Evolutionary conservation across 306 rosid species (phyloP).

Genomic region (Psophocarpus tetragonolobus): DNA sequence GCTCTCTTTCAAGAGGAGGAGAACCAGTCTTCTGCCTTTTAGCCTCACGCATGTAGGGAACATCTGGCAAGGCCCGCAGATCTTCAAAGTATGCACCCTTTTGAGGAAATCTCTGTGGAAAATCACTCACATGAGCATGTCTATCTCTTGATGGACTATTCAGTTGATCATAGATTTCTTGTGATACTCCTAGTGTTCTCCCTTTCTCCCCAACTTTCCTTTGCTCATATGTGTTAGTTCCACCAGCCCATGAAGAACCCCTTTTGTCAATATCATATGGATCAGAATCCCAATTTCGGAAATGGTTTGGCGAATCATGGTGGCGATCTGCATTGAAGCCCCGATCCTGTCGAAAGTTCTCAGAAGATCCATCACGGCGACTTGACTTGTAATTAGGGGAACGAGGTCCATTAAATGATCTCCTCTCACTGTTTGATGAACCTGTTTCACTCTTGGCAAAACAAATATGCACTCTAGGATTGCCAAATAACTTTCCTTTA

Average conservation of each 20-base stretch:
- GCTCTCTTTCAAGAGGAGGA: conserved; percentile 66
- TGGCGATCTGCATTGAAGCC: conserved; percentile 50
- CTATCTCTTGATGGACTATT: conserved; percentile 69
- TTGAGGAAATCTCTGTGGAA: conserved; percentile 56
- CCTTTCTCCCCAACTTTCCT: conserved; percentile 65
- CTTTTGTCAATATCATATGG: conserved; percentile 52
- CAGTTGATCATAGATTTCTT: conserved; percentile 57
- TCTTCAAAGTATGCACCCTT: conserved; percentile 62
- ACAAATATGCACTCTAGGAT: conserved; percentile 91
- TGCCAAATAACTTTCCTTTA: conserved; percentile 91
- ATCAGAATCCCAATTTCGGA: conserved; percentile 58
- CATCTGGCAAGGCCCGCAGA: conserved; percentile 63
- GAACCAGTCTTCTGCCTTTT: conserved; percentile 66
- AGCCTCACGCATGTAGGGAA: conserved; percentile 51
- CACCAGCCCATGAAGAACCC: conserved; percentile 56
- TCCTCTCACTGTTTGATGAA: conserved; percentile 70
- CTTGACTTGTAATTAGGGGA: conserved; percentile 56
- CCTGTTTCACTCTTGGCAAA: conserved; percentile 91
- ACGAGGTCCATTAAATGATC: conserved; percentile 54
- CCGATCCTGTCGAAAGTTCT: conserved; percentile 50
- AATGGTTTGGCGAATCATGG: conserved; percentile 55
- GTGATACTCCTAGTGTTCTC: conserved; percentile 49
- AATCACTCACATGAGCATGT: conserved; percentile 43
- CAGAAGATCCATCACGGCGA: conserved; percentile 59
- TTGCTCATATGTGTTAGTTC: conserved; percentile 48